These are phyloP conservation scores for Aegilops speltoides DNA, from an alignment of 176 grass and related monocot genomes.

Conservation along the genomic window DNA sequence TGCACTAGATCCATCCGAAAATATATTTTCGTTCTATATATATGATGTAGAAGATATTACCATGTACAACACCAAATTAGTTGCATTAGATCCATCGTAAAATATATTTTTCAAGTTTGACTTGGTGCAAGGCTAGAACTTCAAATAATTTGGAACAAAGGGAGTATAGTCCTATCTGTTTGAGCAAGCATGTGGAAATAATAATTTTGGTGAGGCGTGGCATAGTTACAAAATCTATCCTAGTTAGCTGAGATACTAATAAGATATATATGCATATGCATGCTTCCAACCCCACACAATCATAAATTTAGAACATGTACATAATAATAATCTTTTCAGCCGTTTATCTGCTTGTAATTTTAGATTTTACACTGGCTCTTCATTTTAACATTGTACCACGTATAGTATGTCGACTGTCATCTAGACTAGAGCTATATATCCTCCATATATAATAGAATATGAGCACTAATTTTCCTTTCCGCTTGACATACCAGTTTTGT, in stretches of 20 bases:
- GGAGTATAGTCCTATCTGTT: background rate
- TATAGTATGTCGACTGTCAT: background rate
- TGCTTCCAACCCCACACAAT: background rate
- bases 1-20: background rate
- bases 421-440: background rate
- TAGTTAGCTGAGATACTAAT: background rate
- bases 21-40: background rate
- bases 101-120: background rate
- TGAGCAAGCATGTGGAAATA: background rate
- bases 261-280: background rate
- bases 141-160: background rate
- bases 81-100: background rate
- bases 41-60: too few species aligned
- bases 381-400: background rate
- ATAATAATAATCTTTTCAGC: background rate
- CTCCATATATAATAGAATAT: background rate
- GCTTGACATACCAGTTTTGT: background rate
- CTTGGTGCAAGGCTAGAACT: background rate
- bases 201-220: background rate
- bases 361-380: background rate
- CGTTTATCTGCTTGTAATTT: background rate
- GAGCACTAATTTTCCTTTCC: background rate
- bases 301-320: background rate
- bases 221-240: background rate
- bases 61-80: too few species aligned